These are phyloP conservation scores for Periconia digitata DNA, from an alignment of 2,329 filamentous ascomycete genomes.

Conservation along the genomic window DNA sequence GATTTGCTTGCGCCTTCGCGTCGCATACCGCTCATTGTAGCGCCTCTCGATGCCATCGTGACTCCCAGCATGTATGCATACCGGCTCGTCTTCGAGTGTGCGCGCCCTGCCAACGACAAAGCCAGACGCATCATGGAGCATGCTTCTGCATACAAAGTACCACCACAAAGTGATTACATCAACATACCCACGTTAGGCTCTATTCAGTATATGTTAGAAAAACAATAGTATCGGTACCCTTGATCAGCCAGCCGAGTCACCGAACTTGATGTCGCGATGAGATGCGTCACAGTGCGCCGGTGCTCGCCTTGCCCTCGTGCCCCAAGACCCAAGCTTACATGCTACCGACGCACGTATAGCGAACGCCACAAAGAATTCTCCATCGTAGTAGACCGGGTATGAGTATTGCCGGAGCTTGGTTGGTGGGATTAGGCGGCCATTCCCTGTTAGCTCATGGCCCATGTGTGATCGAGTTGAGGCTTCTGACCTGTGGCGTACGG, in stretches of 20 bases:
- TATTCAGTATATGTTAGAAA: not conserved
- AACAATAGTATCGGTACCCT: not conserved
- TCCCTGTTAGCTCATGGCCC: no score
- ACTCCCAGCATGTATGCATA: no score
- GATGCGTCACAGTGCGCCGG: not conserved
- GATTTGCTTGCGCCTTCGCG: no score
- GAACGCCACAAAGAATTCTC: not conserved
- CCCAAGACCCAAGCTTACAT: not conserved
- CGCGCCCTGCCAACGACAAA: no score
- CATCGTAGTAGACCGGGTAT: no score
- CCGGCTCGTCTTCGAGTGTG: no score
- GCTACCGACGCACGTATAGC: not conserved
- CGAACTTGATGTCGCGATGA: not conserved
- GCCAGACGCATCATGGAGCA: no score
- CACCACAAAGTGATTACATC: not conserved
- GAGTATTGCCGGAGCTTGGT: no score
- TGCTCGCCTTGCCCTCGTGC: not conserved
- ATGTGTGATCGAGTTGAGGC: not conserved
- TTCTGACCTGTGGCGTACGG: not conserved
- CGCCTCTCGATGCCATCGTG: no score
- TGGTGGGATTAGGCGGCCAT: no score
- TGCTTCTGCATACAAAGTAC: no score
- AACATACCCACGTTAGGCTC: not conserved
- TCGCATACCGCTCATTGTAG: no score
- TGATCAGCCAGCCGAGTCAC: not conserved